These are phyloP conservation scores for Xylariaceae sp. DNA, from an alignment of 2,329 filamentous ascomycete species.

Conservation along the genomic window DNA sequence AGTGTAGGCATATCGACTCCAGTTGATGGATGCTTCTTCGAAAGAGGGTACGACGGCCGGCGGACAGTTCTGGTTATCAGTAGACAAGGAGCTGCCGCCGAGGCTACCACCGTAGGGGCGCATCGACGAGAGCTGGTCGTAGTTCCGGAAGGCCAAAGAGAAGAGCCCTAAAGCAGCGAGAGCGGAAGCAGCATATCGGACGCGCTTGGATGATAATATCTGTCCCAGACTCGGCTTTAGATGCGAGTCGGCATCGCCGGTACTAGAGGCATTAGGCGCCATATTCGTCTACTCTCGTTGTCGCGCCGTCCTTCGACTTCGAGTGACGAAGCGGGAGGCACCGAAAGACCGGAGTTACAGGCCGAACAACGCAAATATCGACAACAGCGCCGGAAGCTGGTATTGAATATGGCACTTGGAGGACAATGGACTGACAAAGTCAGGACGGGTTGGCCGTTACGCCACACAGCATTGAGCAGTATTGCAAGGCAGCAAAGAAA, in stretches of 20 bases:
- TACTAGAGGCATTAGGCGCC: constrained; percentile 17
- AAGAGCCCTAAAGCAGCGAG: constrained; percentile 23
- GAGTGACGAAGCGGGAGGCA: too few species aligned
- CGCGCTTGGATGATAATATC: constrained; percentile 34
- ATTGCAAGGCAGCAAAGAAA: too few species aligned
- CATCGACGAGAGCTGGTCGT: constrained; percentile 28
- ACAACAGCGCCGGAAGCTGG: too few species aligned
- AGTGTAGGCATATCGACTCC: constrained; percentile 44
- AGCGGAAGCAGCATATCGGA: constrained; percentile 27
- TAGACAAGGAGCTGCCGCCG: constrained; percentile 2
- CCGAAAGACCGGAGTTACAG: too few species aligned
- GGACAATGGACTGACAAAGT: too few species aligned
- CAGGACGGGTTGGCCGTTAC: too few species aligned
- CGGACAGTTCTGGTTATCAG: constrained; percentile 18
- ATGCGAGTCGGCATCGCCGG: constrained; percentile 21
- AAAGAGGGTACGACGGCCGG: constrained; percentile 20
- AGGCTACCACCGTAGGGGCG: constrained; percentile 22
- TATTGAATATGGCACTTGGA: too few species aligned
- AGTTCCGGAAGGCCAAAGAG: constrained; percentile 28
- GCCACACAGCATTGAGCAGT: too few species aligned
- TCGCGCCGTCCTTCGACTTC: too few species aligned
- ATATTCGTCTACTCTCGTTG: constrained; percentile 16
- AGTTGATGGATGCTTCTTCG: constrained; percentile 32
- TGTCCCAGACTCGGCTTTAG: constrained; percentile 33
- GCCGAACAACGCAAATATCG: too few species aligned